phyloP scores from a whole-genome alignment of 1,284 basidiomycete species.

The Exobasidium cylindrosporum region DNA sequence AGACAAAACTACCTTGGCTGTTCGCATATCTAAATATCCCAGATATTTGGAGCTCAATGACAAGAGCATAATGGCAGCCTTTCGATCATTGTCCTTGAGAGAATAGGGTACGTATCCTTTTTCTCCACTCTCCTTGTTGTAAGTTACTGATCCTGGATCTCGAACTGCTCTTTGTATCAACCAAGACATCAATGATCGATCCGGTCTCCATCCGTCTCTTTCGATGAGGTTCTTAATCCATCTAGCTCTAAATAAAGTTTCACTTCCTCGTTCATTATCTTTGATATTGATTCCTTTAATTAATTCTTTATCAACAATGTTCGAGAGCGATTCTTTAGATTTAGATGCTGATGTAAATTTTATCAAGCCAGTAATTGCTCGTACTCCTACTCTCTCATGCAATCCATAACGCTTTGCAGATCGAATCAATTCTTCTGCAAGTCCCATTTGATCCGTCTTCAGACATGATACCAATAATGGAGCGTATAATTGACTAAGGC shows the following conservation, averaged over 20 bases:
- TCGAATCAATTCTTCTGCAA: neutral
- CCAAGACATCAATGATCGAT: neutral
- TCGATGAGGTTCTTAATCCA: neutral
- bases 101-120: neutral
- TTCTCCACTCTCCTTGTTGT: neutral
- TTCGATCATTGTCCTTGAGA: neutral
- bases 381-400: neutral
- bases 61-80: neutral
- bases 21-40: neutral
- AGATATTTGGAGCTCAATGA: neutral
- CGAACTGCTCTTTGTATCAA: neutral
- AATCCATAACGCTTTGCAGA: neutral
- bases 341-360: neutral
- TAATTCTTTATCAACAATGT: neutral
- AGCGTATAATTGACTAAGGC: neutral
- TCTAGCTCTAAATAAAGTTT: neutral
- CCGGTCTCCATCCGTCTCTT: neutral
- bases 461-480: neutral
- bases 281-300: neutral
- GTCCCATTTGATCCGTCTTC: neutral
- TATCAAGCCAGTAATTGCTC: neutral
- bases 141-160: neutral
- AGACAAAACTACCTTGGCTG: neutral
- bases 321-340: neutral
- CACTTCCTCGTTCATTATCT: neutral